Evolutionary conservation across 1,139 yeast species (phyloP), one percentile per base, ranked within the genome.

Genomic region (Lodderomyces theae): DNA sequence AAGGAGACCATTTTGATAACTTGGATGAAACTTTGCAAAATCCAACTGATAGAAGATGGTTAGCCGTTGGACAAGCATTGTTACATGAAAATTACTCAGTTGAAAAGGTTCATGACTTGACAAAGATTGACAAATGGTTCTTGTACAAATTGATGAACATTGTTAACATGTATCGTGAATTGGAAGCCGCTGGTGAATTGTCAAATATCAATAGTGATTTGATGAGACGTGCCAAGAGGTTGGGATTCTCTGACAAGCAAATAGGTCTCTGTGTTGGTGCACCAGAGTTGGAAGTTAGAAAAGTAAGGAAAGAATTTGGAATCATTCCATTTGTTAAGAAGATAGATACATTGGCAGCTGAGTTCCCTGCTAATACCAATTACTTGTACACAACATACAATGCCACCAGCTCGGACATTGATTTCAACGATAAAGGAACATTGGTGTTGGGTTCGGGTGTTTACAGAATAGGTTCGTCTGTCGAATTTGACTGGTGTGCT

Each of bases 401-500:
- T 60, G 98, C 97, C 42, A 78, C 88, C 40, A 75, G 80, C 39
- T 84, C 85, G 52, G 98, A 92, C 64, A 82, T 92, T 43, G 77
- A 72, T 33, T 92, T 92, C 59, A 79, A 86, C 56, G 97, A 90
- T 49, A 79, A 86, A 51, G 97, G 98, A 57, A 84, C 94, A 48
- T 74, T 92, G 80, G 98, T 92, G 34, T 75, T 92, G 52, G 98
- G 98, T 42, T 90, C 97, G 10, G 98, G 98, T 71, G 98, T 92
- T 41, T 92, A 92, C 77, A 81, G 98, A 68, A 92, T 92, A 61
- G 98, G 98, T 45, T 90, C 97, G 4, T 90, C 97, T 19, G 98
- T 92, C 46, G 98, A 92, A 69, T 92, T 92, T 56, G 98, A 92
- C 68, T 92, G 98, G 98, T 92, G 98, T 77, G 98, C 97, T 39